Base-by-base conservation (phyloP, 1,284 basidiomycete species). In the Sporisorium reilianum region DNA sequence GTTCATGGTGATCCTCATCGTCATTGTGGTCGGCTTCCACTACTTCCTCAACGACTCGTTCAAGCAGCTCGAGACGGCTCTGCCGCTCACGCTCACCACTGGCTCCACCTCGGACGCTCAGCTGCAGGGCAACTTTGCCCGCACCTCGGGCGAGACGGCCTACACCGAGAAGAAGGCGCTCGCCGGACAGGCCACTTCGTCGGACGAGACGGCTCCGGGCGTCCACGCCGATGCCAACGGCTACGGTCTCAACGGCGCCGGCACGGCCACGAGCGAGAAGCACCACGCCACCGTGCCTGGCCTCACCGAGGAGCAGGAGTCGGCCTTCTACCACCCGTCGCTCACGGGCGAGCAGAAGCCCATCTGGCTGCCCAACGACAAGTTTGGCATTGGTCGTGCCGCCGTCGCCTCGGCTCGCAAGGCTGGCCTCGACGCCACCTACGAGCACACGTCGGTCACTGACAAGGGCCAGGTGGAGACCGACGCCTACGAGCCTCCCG, bases 1-100 rank as follows among this genome's bases (percentile, higher is more conserved):
- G 28, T 85, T 97, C 65, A 94, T 93, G 91, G 84, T 97, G 40
- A 89, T 95, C 5, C 86, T 97, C 49, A 92, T 97, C 74, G 86
- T 90, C 14, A 78, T 93, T 70, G 96, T 94, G 3, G 90, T 92
- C 77, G 85, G 90, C 85, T 54, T 86, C 60, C 58, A 80, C 74
- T 64, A 66, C 71, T 63, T 71, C 82, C 86, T 72, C 85, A 85
- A 55, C 86, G 84, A 68, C 58, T 70, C 79, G 78, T 78, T 75
- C 64, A 65, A 58, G 52, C 40, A 61, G 66, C 71, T 82, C 42
- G 69, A 77, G 62, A 81, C 75, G 26, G 74, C 75, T 26, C 57
- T 80, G 36, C 79, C 80, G 6, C 68, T 82, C 38, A 63, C 79
- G 30, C 74, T 82, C 41, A 72, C 73, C 40, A 53, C 42, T 23